Evolutionary conservation across 169 alveolate genomes (phyloP), one percentile per base, ranked within the genome.

Genomic region (Cryptosporidium baileyi): DNA sequence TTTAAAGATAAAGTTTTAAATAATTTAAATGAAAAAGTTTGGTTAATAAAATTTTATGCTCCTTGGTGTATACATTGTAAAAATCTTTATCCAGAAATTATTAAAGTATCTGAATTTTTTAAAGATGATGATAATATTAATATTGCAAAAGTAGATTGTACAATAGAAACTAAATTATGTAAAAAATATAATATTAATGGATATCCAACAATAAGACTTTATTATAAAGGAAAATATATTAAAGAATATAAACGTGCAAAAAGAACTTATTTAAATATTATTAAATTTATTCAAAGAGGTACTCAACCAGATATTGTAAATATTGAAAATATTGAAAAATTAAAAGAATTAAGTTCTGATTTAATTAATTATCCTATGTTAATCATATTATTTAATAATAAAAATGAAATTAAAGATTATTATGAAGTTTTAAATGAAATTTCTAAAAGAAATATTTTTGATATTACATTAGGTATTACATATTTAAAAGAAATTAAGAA

Each of bases 31-130:
- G 96, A 96, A 30, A 88, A 91, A 43, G 13, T 57, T 26, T 94
- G 97, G 97, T 94, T 95, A 79, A 95, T 95, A 41, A 94, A 94
- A 91, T 95, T 94, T 89, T 94, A 92, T 90, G 97, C 98, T 22
- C 98, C 98, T 45, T 95, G 97, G 97, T 96, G 98, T 89, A 90
- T 95, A 30, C 97, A 96, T 82, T 96, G 98, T 85, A 88, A 93
- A 60, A 28, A 57, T 19, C 24, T 74, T 1, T 49, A 52, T 38
- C 85, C 85, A 11, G 88, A 88, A 63, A 74, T 88, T 26, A 63
- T 74, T 7, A 74, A 74, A 40, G 67, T 57, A n/a, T 32, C 85
- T 24, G 85, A 74, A 22, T 51, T 26, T 24, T 74, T 40, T 41
- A 74, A 36, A 38, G 44, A 38, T 19, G 54, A 74, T 28, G 85